Evolutionary conservation across 2,329 filamentous ascomycete species (phyloP), one percentile per base, ranked within the genome.

Genomic region (Xylariaceae sp.): DNA sequence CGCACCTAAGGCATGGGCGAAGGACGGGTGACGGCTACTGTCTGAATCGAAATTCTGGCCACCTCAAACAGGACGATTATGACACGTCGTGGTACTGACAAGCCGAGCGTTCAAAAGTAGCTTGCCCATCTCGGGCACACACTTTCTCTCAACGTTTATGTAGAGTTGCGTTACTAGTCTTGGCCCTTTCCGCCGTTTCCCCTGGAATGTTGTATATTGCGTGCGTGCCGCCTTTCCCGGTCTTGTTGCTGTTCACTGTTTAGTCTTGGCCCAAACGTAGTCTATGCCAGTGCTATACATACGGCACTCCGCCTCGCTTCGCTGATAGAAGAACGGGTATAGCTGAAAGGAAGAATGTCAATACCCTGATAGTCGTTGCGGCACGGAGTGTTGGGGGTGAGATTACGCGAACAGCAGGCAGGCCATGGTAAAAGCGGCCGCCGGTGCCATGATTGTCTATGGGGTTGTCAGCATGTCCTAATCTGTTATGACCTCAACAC

Each of bases 341-440:
- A 58, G 28, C 56, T 58, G 28, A 16, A 18, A 16, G 12, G 11
- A 9, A 28, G n/a, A 18, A 31, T 16, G 16, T 53, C 33, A 55
- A 46, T 45, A 51, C 31, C 12, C 12, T 39, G 16, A 14, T 39
- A 14, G 17, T 2, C 45, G 17, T 7, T 3, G 40, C 16, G 19
- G 18, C 16, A 36, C 11, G 16, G 31, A 16, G 31, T 39, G 18
- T 10, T 12, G 43, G 17, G 41, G 47, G 2, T 17, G 16, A 19
- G 43, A 44, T 45, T 48, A 58, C 56, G 54, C 56, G 38, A 58
- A 58, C 17, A 58, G 19, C 13, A 58, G 48, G 39, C 53, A 58
- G 28, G 56, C 56, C 56, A 58, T 58, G 5, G 54, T 56, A 10
- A 58, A 58, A 2, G 56, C 56, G 2, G 56, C 56, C 2, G 53